Evolutionary conservation across 1,284 basidiomycete species (phyloP), one percentile per base, ranked within the genome.

Genomic region (Ceratorhiza oryzae-sativae): DNA sequence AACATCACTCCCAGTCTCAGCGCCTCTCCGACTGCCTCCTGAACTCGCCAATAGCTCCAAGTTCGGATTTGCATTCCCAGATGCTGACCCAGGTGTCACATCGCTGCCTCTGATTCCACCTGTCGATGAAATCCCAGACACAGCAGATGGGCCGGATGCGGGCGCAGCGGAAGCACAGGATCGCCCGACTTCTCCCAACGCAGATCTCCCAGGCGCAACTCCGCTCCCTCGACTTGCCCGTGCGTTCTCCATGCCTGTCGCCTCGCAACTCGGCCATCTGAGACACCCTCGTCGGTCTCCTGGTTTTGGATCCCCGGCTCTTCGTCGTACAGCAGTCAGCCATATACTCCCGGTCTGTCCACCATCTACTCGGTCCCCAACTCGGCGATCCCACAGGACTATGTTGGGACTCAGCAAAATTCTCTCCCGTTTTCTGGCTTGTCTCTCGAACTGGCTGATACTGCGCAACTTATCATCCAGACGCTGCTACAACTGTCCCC

Each of bases 401-500:
- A 53, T 27, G 36, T 73, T n/a, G 53, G 72, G 79, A 3, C 76
- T 78, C 46, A 77, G 78, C 0, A 63, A 18, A 45, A 71, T 20
- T n/a, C 27, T 1, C 27, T 34, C 12, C 41, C 53, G 12, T 60
- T 39, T 45, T 71, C 56, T 32, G 58, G 65, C 9, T 72, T 82
- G 10, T 81, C 81, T 0, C 81, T 90, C 42, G 94, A 97, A 80
- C 84, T 96, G 8, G 93, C 94, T 8, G 94, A 96, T 80, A 90
- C 90, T 3, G 87, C 94, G 15, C 93, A 95, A 80, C 88, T 90
- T 81, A 87, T 93, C 70, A 90, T 96, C 41, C 94, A 96, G 78
- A 95, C 92, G 0, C 85, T 97, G 75, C 85, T 96, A 1, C 93
- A 95, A 77, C 84, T 96, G 72, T 92, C 92, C 0, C 94, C 94